Conservation (phyloP, 805 yeast species). For the Nakazawaea ernobii region DNA sequence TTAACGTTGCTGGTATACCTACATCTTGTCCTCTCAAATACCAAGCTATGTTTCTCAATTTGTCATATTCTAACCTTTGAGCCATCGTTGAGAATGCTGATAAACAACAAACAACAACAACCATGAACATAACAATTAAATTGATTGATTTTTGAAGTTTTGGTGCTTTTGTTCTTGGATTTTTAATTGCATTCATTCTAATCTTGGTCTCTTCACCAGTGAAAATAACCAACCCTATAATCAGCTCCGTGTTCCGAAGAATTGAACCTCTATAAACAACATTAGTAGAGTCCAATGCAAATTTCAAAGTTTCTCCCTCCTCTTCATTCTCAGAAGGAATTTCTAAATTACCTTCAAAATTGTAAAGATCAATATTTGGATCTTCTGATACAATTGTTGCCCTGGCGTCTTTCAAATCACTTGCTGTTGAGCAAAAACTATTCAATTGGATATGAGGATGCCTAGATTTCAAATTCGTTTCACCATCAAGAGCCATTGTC, state of each 20-base stretch:
- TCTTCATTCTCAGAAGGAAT: conserved; percentile 38
- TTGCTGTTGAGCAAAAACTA: conserved; percentile 41
- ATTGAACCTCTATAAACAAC: conserved; percentile 89
- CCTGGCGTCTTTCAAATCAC: conserved; percentile 41
- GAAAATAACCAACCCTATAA: conserved; percentile 79
- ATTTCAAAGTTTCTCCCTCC: conserved; percentile 21
- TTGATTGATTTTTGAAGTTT: conserved; percentile 81
- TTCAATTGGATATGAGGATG: conserved; percentile 62
- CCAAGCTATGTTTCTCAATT: conserved; percentile 52
- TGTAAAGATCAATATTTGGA: conserved; percentile 87
- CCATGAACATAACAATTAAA: conserved; percentile 82
- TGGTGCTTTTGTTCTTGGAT: conserved; percentile 91
- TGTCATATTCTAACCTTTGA: conserved; percentile 46
- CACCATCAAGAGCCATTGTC: conserved; percentile 98
- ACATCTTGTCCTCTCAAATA: conserved; percentile 69
- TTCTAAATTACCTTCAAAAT: conserved; percentile 74
- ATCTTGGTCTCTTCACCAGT: conserved; percentile 96
- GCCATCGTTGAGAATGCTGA: conserved; percentile 82
- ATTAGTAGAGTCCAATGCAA: conserved; percentile 73
- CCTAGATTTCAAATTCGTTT: conserved; percentile 81
- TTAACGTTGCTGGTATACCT: conserved; percentile 81
- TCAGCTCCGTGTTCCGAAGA: conserved; percentile 72
- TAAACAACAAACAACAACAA: conserved; percentile 64
- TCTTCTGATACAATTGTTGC: conserved; percentile 72
- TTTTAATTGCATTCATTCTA: conserved; percentile 87